Evolutionary conservation across 78 protist genomes (phyloP), one percentile per base, ranked within the genome.

Genomic region (Polysphondylium violaceum): DNA sequence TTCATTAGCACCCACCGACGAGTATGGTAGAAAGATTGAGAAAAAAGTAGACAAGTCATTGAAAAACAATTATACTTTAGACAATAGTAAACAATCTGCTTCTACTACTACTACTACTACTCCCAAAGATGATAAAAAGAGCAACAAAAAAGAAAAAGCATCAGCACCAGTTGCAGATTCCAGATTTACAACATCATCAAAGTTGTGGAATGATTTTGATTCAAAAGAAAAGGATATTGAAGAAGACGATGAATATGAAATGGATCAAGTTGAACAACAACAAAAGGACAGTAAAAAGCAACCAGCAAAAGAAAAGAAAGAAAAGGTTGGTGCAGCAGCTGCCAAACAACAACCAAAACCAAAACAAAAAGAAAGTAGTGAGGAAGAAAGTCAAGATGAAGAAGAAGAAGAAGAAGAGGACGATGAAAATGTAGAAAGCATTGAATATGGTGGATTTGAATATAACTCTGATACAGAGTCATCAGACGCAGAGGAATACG

Each of bases 381-480:
- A 38, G 31, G 72, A 60, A 33, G 16, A 41, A 60, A 51, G 41
- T 23, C 51, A 85, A 23, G 31, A 56, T 8, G 12, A 21, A 47
- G 25, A 17, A 43, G 44, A 68, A 36, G 36, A 83, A 40, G 73
- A 21, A 21, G 86, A 35, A 50, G 19, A 76, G 56, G 23, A 29
- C 25, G 64, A 53, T n/a, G 65, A 40, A 44, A 33, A 78, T 43
- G 71, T 33, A 3, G 71, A 76, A 41, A 76, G 44, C 4, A 43
- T 58, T 8, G 87, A 74, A 50, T 76, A 88, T 73, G 94, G 79
- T 74, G 87, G 87, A 12, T 72, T 78, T 53, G 87, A 88, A 33
- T 76, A 88, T 47, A 78, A 88, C 17, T 44, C 56, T 19, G 94
- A 88, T 56, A 73, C 86, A 21, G 94, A 88, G 27, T 60, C 74